Percentiles rank a stretch among this genome's conserved stretches.
These are phyloP conservation scores for Colletotrichum sojae DNA, from an alignment of 2,329 filamentous ascomycete genomes.

Conservation along the genomic window DNA sequence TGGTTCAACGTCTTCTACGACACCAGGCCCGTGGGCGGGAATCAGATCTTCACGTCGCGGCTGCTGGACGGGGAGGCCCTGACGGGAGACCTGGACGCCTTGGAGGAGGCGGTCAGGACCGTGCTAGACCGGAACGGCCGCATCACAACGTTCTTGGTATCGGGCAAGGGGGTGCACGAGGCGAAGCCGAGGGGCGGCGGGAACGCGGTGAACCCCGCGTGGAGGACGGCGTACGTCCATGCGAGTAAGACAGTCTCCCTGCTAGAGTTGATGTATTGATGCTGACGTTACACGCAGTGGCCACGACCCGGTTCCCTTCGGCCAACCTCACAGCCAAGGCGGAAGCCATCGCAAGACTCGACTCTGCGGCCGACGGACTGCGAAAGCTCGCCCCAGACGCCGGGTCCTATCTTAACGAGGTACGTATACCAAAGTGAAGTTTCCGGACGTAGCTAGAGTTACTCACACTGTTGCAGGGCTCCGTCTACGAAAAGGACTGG, in stretches of 20 bases:
- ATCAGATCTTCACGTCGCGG: constrained; percentile 58
- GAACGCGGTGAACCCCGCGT: constrained; percentile 65
- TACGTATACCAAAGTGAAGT: constrained; percentile 30
- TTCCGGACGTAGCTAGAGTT: too few species aligned
- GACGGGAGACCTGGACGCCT: constrained; percentile 49
- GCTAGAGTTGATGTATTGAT: not conserved
- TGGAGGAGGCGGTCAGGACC: constrained; percentile 54
- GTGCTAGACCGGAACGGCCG: constrained; percentile 48
- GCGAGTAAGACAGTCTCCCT: constrained; percentile 50
- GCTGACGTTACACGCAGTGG: constrained; percentile 46
- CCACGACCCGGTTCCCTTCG: constrained; percentile 46
- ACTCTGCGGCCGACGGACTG: constrained; percentile 51
- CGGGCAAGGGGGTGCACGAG: constrained; percentile 60
- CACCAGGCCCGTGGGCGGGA: constrained; percentile 50
- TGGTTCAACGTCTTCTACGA: constrained; percentile 57
- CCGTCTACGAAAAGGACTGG: constrained; percentile 37
- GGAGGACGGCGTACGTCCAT: constrained; percentile 57
- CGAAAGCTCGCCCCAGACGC: constrained; percentile 41
- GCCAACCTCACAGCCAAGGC: constrained; percentile 50
- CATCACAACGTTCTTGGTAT: constrained; percentile 56
- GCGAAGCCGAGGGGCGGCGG: constrained; percentile 60
- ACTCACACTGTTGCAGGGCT: not conserved
- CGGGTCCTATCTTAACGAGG: constrained; percentile 40
- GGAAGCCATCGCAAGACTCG: constrained; percentile 46
- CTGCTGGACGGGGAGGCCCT: constrained; percentile 57